A percentile compares a stretch with the other conserved stretches of the same genome.
These are phyloP conservation scores for Trichosporon asahii DNA, from an alignment of 1,284 basidiomycete genomes.

Conservation along the genomic window DNA sequence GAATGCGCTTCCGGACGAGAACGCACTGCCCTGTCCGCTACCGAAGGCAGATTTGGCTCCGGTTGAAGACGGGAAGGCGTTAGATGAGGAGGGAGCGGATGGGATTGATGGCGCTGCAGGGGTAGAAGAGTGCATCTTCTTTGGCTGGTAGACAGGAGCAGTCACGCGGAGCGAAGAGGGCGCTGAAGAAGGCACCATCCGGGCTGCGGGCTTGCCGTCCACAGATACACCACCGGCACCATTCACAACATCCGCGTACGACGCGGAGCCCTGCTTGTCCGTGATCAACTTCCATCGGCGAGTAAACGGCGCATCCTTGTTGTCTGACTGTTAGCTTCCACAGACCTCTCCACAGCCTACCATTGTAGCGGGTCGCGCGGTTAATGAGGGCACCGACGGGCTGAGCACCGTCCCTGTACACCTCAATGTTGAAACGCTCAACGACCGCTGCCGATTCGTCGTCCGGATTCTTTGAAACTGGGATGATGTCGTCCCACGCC, in stretches of 20 bases:
- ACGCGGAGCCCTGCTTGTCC: conserved; percentile 61
- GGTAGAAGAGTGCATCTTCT: not conserved
- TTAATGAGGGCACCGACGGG: conserved; percentile 58
- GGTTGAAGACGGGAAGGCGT: not conserved
- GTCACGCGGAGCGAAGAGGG: not conserved
- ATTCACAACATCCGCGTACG: conserved; percentile 72
- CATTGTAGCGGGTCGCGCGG: conserved; percentile 60
- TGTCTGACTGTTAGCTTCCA: conserved; percentile 52
- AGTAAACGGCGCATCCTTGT: conserved; percentile 66
- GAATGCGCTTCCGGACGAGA: not conserved
- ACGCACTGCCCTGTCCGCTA: not conserved
- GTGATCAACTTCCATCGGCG: conserved; percentile 70
- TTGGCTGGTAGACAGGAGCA: conserved; percentile 4
- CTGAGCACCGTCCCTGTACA: conserved; percentile 41
- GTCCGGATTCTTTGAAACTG: conserved; percentile 28
- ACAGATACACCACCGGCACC: conserved; percentile 56
- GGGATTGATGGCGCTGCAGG: not conserved
- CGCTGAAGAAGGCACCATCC: not conserved
- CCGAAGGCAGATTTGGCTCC: not conserved
- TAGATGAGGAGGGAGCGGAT: not conserved
- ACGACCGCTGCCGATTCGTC: conserved; percentile 37
- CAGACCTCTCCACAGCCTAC: conserved; percentile 41
- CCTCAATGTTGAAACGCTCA: conserved; percentile 43
- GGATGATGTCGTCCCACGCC: conserved; percentile 46
- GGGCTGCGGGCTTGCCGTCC: conserved; percentile 13